phyloP scores from a whole-genome alignment of 148 eudicot genomes.

The Chenopodium album region DNA sequence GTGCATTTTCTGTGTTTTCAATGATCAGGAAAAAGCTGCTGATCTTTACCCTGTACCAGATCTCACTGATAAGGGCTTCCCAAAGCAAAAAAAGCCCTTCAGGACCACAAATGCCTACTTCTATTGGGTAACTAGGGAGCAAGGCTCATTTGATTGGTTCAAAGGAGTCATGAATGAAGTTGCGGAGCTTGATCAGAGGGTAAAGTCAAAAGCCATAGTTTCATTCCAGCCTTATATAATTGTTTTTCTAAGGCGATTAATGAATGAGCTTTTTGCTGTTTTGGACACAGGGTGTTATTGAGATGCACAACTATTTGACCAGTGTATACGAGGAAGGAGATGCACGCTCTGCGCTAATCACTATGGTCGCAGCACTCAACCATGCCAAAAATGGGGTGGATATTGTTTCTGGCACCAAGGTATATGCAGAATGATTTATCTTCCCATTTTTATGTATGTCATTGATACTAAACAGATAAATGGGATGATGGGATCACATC shows the following conservation, averaged over 20 bases:
- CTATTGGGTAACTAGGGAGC: conserved; percentile 96
- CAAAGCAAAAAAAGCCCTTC: conserved; percentile 57
- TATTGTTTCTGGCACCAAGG: conserved; percentile 92
- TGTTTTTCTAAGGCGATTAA: neutral
- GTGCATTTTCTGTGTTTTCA: neutral
- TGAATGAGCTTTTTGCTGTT: conserved; percentile 1
- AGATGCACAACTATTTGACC: conserved; percentile 96
- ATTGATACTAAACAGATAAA: no score
- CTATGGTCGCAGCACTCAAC: conserved; percentile 98
- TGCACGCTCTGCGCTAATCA: conserved; percentile 95
- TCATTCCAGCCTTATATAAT: neutral
- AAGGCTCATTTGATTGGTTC: conserved; percentile 99
- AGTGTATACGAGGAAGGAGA: conserved; percentile 98
- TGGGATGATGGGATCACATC: no score
- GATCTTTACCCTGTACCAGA: conserved; percentile 52
- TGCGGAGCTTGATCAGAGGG: conserved; percentile 90
- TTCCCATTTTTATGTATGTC: neutral
- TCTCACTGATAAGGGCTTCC: conserved; percentile 31
- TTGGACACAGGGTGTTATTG: conserved; percentile 80
- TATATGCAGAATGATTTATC: conserved; percentile 22
- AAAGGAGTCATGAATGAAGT: conserved; percentile 98
- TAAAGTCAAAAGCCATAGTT: conserved; percentile 24
- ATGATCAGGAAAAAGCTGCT: conserved; percentile 37
- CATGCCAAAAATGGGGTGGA: conserved; percentile 96
- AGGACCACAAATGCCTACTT: conserved; percentile 92